Percentiles rank a stretch among this genome's conserved stretches.
Conservation (phyloP, 441 rosid species). For the Omphalea diandra region DNA sequence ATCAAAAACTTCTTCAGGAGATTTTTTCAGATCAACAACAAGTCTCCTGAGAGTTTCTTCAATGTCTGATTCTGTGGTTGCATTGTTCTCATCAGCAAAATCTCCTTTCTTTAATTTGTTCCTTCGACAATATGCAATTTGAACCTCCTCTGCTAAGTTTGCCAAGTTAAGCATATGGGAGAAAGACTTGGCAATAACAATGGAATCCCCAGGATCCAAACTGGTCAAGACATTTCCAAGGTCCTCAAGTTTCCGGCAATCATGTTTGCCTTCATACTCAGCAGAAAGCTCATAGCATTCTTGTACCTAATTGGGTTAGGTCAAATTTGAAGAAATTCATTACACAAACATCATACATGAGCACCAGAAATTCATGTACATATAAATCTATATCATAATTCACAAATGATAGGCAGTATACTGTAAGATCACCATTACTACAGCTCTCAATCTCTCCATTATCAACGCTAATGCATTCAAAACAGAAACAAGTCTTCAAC, state of each 20-base stretch:
- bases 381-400: too few species aligned
- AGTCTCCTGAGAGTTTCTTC: constrained; percentile 94
- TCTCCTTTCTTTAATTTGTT: constrained; percentile 84
- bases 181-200: constrained; percentile 80
- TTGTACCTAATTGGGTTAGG: constrained; percentile 68
- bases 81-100: constrained; percentile 79
- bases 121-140: constrained; percentile 80
- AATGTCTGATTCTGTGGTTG: constrained; percentile 90
- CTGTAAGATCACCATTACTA: background rate
- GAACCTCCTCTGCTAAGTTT: constrained; percentile 94
- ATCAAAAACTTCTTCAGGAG: constrained; percentile 89
- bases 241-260: constrained; percentile 75
- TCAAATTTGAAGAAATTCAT: background rate
- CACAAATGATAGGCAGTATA: background rate
- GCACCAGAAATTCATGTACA: background rate
- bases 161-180: constrained; percentile 95
- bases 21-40: constrained; percentile 68
- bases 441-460: background rate
- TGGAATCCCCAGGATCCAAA: constrained; percentile 94
- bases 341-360: too few species aligned
- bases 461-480: background rate
- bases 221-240: constrained; percentile 79
- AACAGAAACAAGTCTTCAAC: background rate
- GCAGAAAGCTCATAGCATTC: constrained; percentile 92
- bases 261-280: constrained; percentile 80